Percentiles rank a stretch among this genome's conserved stretches.
Conservation (phyloP, 257 asterid genomes). For the Solanum corneliomulleri region DNA sequence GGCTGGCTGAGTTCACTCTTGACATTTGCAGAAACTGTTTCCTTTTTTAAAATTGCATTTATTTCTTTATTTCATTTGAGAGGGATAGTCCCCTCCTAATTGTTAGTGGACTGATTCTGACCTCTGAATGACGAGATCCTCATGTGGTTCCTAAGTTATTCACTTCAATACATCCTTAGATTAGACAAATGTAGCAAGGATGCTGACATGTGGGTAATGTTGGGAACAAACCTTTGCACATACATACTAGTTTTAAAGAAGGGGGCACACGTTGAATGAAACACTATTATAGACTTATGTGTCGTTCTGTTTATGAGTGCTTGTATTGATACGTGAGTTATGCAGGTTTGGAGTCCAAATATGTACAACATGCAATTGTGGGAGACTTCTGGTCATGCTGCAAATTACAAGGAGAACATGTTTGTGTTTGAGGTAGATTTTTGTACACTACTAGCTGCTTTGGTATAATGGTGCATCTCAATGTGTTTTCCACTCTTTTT, state of each 20-base stretch:
- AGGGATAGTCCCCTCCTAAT: background rate
- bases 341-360: slow-evolving; percentile 86
- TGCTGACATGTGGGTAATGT: background rate
- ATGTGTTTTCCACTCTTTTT: background rate
- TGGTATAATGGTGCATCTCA: background rate
- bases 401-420: slow-evolving; percentile 97
- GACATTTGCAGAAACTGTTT: background rate
- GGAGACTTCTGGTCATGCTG: slow-evolving; percentile 99
- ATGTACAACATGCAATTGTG: slow-evolving; percentile 95
- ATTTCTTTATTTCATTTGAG: background rate
- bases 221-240: background rate
- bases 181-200: background rate
- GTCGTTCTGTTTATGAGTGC: background rate
- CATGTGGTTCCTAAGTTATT: background rate
- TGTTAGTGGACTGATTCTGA: background rate
- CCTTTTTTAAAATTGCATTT: background rate
- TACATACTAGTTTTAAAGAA: background rate
- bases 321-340: slow-evolving; percentile 5
- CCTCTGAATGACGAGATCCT: background rate
- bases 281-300: background rate
- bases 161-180: background rate
- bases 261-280: background rate
- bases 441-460: background rate
- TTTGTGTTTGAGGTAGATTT: slow-evolving; percentile 78
- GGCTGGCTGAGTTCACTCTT: background rate